phyloP scores from a whole-genome alignment of 345 rosid genomes.

The Trapa incisa region DNA sequence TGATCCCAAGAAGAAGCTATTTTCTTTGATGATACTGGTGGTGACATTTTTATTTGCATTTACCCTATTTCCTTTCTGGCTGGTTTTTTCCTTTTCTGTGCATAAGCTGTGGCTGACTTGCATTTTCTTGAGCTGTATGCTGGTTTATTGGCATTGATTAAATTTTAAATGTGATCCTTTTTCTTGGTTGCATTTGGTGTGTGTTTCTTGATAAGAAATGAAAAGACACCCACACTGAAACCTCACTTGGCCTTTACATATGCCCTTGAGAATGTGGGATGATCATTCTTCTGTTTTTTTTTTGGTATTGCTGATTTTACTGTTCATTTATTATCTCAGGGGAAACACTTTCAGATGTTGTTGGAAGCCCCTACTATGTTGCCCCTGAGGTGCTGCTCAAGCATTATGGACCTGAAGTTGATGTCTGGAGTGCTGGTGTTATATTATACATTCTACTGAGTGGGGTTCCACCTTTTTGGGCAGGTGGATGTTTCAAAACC shows the following conservation, averaged over 20 bases:
- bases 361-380: slow-evolving; percentile 96
- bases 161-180: background rate
- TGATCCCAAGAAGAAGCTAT: background rate
- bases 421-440: slow-evolving; percentile 96
- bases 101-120: too few relatives aligned
- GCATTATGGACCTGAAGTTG: slow-evolving; percentile 81
- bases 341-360: slow-evolving; percentile 69
- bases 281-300: background rate
- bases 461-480: slow-evolving; percentile 98
- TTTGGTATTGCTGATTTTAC: background rate
- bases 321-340: slow-evolving; percentile 27
- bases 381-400: slow-evolving; percentile 93
- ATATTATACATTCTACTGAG: slow-evolving; percentile 86
- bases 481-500: slow-evolving; percentile 30
- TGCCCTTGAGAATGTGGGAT: background rate
- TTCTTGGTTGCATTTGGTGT: background rate
- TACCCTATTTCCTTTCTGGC: too few relatives aligned
- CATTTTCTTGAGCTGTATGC: background rate
- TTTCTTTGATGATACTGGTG: too few relatives aligned
- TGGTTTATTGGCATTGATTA: background rate
- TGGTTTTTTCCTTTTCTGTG: too few relatives aligned
- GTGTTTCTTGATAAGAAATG: background rate
- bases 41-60: background rate
- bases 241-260: background rate
- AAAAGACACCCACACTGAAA: too few relatives aligned